A percentile compares a stretch with the other conserved stretches of the same genome.
phyloP scores from a whole-genome alignment of 805 yeast genomes.

The Metschnikowia lochheadii region DNA sequence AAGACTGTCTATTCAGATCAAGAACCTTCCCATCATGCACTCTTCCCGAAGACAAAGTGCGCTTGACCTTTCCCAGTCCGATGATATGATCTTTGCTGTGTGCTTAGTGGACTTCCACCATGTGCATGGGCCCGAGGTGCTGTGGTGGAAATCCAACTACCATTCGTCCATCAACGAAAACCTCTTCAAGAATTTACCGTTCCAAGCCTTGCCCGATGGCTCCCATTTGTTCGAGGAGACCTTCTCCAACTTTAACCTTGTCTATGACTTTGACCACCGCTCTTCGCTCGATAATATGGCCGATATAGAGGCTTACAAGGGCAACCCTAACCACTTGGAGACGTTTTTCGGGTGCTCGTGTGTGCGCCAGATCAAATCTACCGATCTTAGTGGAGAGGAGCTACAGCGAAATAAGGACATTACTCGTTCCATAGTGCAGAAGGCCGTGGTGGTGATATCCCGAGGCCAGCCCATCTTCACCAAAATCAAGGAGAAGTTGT shows the following conservation, averaged over 20 bases:
- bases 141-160: conserved; percentile 68
- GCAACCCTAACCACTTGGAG: conserved; percentile 40
- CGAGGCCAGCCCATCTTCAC: conserved; percentile 78
- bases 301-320: conserved; percentile 29
- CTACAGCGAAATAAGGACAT: conserved; percentile 53
- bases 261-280: conserved; percentile 55
- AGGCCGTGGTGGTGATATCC: conserved; percentile 82
- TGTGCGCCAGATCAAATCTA: conserved; percentile 72
- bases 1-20: conserved; percentile 30
- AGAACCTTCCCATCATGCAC: conserved; percentile 31
- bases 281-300: conserved; percentile 43
- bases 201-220: conserved; percentile 95
- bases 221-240: conserved; percentile 92
- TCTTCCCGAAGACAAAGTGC: conserved; percentile 22
- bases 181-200: conserved; percentile 84
- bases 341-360: conserved; percentile 96
- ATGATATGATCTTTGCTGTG: conserved; percentile 65
- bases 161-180: conserved; percentile 21
- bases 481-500: conserved; percentile 83
- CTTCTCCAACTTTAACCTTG: conserved; percentile 81
- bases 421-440: conserved; percentile 86
- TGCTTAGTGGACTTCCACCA: conserved; percentile 94
- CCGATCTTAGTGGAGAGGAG: conserved; percentile 47
- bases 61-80: conserved; percentile 22
- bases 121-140: conserved; percentile 87